Percentiles rank a stretch among this genome's conserved stretches.
Evolutionary conservation across 2,329 filamentous ascomycete species (phyloP).

Genomic region (Furcasterigmium furcatum): DNA sequence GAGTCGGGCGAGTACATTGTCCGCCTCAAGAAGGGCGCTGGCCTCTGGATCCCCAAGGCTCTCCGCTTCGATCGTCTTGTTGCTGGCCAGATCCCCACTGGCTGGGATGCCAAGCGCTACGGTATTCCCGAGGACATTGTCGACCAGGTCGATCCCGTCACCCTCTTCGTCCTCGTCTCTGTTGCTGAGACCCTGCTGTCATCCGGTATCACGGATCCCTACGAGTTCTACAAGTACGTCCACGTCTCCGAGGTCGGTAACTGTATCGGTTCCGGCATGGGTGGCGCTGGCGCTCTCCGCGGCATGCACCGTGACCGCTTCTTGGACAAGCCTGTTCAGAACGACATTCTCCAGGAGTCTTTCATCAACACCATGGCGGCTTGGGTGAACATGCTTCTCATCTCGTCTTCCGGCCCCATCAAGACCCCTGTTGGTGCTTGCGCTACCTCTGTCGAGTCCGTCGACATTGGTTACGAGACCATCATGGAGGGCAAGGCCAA

Average conservation of each 20-base stretch:
- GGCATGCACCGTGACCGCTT: constrained; percentile 99
- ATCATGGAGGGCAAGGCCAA: constrained; percentile 98
- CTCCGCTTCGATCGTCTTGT: constrained; percentile 96
- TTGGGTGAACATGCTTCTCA: constrained; percentile 98
- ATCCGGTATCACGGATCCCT: constrained; percentile 95
- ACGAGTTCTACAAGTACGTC: constrained; percentile 99
- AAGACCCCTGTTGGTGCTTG: constrained; percentile 98
- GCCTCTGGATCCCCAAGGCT: constrained; percentile 93
- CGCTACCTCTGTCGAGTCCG: constrained; percentile 93
- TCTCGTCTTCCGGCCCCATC: constrained; percentile 96
- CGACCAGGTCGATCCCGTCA: constrained; percentile 93
- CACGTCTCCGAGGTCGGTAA: constrained; percentile 98
- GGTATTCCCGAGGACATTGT: constrained; percentile 98
- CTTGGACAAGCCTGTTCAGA: constrained; percentile 95
- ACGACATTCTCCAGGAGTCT: constrained; percentile 97
- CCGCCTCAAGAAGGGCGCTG: constrained; percentile 91
- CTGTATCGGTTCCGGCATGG: constrained; percentile 97
- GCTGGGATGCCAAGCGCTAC: constrained; percentile 95
- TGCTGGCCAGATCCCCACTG: constrained; percentile 92
- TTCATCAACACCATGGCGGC: constrained; percentile 99
- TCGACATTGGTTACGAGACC: constrained; percentile 97
- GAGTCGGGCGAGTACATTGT: constrained; percentile 94
- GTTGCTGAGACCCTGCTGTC: constrained; percentile 89
- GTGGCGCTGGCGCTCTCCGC: constrained; percentile 85
- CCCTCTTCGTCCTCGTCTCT: constrained; percentile 89